Evolutionary conservation across 2,329 filamentous ascomycete genomes (phyloP), one percentile per base, ranked within the genome.

Genomic region (Claviceps humidiphila): DNA sequence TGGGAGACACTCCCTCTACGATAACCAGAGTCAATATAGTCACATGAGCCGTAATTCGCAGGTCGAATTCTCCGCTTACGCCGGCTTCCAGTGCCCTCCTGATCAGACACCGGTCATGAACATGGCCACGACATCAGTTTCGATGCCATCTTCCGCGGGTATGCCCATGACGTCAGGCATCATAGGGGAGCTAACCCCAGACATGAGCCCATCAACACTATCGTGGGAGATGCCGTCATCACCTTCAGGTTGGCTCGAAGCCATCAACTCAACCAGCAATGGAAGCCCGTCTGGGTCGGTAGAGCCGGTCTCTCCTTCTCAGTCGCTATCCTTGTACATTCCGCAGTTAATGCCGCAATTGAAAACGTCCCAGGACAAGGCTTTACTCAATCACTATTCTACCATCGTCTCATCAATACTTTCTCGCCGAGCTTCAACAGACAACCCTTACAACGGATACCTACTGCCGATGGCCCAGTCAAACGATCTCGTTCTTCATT

Each of bases 331-430:
- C 1, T 48, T 64, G 16, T 65, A 65, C 47, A 54, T 64, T 2
- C 63, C 62, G 13, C 62, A 61, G 30, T 37, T 65, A 17, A 53
- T 65, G 11, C 65, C 65, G 13, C 62, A 66, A 50, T 51, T 67
- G 17, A 54, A 52, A 9, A 58, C 59, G 6, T 55, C 62, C 2
- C 56, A 63, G 44, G 65, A 67, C 51, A 63, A 59, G 49, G 63
- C 63, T 17, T 55, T 67, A 1, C 58, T 67, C 43, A 67, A 67
- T 51, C 65, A 67, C 52, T 67, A 66, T 46, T 60, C 61, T 0
- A 64, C 60, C 22, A 65, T 67, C 11, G 65, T 67, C 14, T 63
- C 64, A 0, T 59, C 62, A 2, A 59, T 67, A 5, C 60, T 67
- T 2, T 67, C 64, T 1, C 59, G 64, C n/a, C 59, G 61, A 8